Percentiles rank a stretch among this genome's conserved stretches.
These are phyloP conservation scores for Juncus inflexus DNA, from an alignment of 176 grass and related monocot genomes.

Conservation along the genomic window DNA sequence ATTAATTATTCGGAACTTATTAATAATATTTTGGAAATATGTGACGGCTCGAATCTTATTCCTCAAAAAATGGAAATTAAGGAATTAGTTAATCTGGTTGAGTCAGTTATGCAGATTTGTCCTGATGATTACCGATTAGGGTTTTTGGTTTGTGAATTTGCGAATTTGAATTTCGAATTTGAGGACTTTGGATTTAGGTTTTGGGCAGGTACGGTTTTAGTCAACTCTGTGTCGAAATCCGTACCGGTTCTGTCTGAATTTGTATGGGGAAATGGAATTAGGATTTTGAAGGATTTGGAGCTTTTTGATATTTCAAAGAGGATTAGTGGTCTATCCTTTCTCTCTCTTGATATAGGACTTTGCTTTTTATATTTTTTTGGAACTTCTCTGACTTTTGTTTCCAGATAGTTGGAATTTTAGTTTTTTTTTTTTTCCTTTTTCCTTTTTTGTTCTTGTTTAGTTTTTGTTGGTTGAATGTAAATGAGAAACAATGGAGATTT, in stretches of 20 bases:
- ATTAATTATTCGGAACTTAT: slow-evolving; percentile 44
- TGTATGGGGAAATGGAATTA: slow-evolving; percentile 61
- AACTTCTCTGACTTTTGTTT: slow-evolving; percentile 8
- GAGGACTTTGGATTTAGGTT: slow-evolving; percentile 39
- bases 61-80: slow-evolving; percentile 46
- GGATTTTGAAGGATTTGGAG: slow-evolving; percentile 54
- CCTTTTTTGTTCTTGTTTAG: background rate
- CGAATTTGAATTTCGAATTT: slow-evolving; percentile 28
- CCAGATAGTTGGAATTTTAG: background rate
- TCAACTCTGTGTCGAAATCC: slow-evolving; percentile 66
- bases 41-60: slow-evolving; percentile 57
- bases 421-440: background rate
- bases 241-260: slow-evolving; percentile 76
- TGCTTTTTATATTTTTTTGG: slow-evolving; percentile 8
- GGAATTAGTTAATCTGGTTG: slow-evolving; percentile 70
- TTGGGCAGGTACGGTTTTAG: slow-evolving; percentile 65
- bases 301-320: slow-evolving; percentile 41
- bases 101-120: slow-evolving; percentile 61
- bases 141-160: slow-evolving; percentile 56
- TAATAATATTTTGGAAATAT: slow-evolving; percentile 74
- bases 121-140: slow-evolving; percentile 81
- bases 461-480: slow-evolving; percentile 14
- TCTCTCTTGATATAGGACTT: slow-evolving; percentile 37
- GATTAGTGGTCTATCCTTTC: slow-evolving; percentile 82
- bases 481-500: slow-evolving; percentile 9